Evolutionary conservation across 768 basidiomycete species (phyloP).

Genomic region (Boletus rubroflammeus): DNA sequence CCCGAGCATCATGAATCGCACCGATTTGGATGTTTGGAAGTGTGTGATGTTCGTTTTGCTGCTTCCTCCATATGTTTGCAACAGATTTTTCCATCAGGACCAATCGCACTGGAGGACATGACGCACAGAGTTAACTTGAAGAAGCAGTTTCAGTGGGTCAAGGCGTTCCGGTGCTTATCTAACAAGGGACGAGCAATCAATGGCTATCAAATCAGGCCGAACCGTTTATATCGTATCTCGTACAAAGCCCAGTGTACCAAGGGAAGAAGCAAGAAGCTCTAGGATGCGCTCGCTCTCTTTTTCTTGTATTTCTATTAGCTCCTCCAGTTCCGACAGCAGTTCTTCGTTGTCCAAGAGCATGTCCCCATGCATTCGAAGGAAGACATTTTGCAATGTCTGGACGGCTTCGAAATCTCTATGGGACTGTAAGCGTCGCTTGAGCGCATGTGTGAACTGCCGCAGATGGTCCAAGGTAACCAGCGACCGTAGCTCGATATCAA

Average conservation of each 20-base stretch:
- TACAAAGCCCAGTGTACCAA: constrained; percentile 76
- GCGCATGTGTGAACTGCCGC: constrained; percentile 65
- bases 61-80: constrained; percentile 38
- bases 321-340: constrained; percentile 52
- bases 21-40: constrained; percentile 36
- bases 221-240: constrained; percentile 56
- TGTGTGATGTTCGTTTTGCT: constrained; percentile 32
- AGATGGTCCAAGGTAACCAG: constrained; percentile 64
- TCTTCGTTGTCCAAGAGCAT: constrained; percentile 69
- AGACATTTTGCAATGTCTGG: constrained; percentile 81
- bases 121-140: neutral
- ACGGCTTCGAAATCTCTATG: constrained; percentile 94
- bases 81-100: constrained; percentile 32
- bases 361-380: constrained; percentile 83
- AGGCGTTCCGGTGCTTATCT: constrained; percentile 17
- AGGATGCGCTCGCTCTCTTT: constrained; percentile 76
- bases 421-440: constrained; percentile 67
- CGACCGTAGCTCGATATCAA: constrained; percentile 88
- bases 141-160: neutral
- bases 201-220: neutral
- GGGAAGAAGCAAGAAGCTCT: constrained; percentile 67
- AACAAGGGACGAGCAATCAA: constrained; percentile 4
- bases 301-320: constrained; percentile 60
- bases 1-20: constrained; percentile 21
- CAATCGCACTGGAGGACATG: constrained; percentile 22